phyloP scores from a whole-genome alignment of 257 asterid genomes.

The Capsicum chinense region DNA sequence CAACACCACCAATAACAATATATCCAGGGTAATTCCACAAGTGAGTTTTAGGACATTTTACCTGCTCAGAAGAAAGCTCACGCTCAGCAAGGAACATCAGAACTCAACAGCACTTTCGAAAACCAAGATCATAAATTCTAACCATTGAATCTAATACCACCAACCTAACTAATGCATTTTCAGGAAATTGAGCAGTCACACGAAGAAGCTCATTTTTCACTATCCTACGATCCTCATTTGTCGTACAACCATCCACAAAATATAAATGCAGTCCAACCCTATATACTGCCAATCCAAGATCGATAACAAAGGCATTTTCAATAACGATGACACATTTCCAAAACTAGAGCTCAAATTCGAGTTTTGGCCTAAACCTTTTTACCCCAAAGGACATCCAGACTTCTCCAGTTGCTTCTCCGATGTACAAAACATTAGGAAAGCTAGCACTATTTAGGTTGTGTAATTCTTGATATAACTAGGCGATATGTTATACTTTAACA shows the following conservation, averaged over 20 bases:
- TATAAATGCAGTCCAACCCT: slow-evolving; percentile 78
- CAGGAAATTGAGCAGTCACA: slow-evolving; percentile 66
- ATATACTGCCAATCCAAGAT: slow-evolving; percentile 51
- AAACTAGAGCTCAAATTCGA: slow-evolving; percentile 41
- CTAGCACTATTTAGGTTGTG: too few relatives aligned
- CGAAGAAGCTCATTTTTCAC: slow-evolving; percentile 84
- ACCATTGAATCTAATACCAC: slow-evolving; percentile 91
- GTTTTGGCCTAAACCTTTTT: slow-evolving; percentile 40
- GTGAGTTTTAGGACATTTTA: slow-evolving; percentile 29
- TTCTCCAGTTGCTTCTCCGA: too few relatives aligned
- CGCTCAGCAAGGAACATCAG: slow-evolving; percentile 84
- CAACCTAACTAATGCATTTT: slow-evolving; percentile 81
- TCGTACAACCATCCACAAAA: slow-evolving; percentile 74
- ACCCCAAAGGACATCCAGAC: slow-evolving; percentile 67
- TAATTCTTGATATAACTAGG: neutral
- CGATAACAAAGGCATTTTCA: slow-evolving; percentile 51
- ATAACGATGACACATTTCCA: slow-evolving; percentile 48
- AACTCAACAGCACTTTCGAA: slow-evolving; percentile 64
- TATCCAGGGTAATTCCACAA: too few relatives aligned
- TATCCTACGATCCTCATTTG: slow-evolving; percentile 66
- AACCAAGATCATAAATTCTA: slow-evolving; percentile 86
- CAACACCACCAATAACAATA: too few relatives aligned
- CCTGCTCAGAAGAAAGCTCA: slow-evolving; percentile 77
- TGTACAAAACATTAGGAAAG: too few relatives aligned
- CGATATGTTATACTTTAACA: neutral